A percentile compares a stretch with the other conserved stretches of the same genome.
These are phyloP conservation scores for Porphyrellus sp. DNA, from an alignment of 1,284 basidiomycete species.

Conservation along the genomic window DNA sequence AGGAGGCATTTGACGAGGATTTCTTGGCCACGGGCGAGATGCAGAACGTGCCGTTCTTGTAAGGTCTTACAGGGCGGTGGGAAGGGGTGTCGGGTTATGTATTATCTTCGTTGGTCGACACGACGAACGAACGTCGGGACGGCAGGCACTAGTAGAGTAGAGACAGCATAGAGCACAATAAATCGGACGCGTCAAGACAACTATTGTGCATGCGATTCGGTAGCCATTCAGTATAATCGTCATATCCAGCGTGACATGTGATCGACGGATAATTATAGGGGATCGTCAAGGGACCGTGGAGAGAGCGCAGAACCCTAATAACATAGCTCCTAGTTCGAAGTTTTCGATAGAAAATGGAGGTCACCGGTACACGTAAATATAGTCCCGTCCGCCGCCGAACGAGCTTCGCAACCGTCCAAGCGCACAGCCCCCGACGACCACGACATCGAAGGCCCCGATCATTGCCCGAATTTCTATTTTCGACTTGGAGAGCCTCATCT, in stretches of 20 bases:
- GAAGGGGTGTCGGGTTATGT: background rate
- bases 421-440: background rate
- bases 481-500: too few species aligned
- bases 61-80: background rate
- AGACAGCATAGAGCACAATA: conserved; percentile 6
- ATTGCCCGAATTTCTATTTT: too few species aligned
- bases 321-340: background rate
- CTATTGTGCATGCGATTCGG: background rate
- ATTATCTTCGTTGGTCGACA: conserved; percentile 1
- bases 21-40: conserved; percentile 79
- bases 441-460: too few species aligned
- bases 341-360: background rate
- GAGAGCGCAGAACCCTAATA: too few species aligned
- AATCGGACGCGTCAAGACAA: conserved; percentile 8
- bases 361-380: background rate
- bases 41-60: conserved; percentile 79
- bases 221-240: background rate
- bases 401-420: background rate
- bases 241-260: background rate
- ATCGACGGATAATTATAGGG: background rate
- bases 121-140: background rate
- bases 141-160: background rate
- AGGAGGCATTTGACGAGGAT: conserved; percentile 76
- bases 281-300: too few species aligned
- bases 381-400: too few species aligned